Percentiles rank a stretch among this genome's conserved stretches.
These are phyloP conservation scores for Xylaria sp. DNA, from an alignment of 2,329 filamentous ascomycete genomes.

Conservation along the genomic window DNA sequence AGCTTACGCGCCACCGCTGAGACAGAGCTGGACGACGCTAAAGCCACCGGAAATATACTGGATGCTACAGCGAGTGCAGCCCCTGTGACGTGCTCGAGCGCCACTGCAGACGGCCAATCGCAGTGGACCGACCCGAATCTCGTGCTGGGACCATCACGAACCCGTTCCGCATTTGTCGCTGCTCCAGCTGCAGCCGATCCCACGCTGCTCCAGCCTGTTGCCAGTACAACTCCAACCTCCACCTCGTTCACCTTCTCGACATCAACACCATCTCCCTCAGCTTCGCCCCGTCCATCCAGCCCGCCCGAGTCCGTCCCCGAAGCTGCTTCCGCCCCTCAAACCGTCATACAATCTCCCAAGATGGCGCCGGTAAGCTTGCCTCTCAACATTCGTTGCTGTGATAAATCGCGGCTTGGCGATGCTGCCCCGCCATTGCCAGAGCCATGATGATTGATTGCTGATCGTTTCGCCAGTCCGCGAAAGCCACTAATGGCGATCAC, in stretches of 20 bases:
- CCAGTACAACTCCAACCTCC: constrained; percentile 23
- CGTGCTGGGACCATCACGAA: constrained; percentile 21
- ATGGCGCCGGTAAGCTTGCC: constrained; percentile 52
- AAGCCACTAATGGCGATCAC: constrained; percentile 32
- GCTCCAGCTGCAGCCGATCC: constrained; percentile 2
- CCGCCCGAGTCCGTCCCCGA: constrained; percentile 21
- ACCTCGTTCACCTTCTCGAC: background rate
- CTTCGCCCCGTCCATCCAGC: constrained; percentile 32
- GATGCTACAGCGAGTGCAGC: background rate
- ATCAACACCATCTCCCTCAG: constrained; percentile 27
- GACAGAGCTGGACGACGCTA: constrained; percentile 9
- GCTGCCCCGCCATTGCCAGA: constrained; percentile 11
- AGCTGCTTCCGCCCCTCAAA: constrained; percentile 27
- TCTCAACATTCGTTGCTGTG: constrained; percentile 15
- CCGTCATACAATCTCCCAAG: constrained; percentile 35
- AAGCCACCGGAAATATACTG: constrained; percentile 12
- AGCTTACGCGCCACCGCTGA: constrained; percentile 23
- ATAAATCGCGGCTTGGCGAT: constrained; percentile 7
- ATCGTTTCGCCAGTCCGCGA: constrained; percentile 24
- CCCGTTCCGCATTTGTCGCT: constrained; percentile 22
- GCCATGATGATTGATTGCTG: constrained; percentile 17
- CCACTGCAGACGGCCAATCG: constrained; percentile 22
- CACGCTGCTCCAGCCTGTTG: constrained; percentile 19
- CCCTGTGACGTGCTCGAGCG: background rate
- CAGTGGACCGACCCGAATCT: constrained; percentile 20